Evolutionary conservation across 2,329 filamentous ascomycete species (phyloP).

Genomic region (Fusarium hostae): DNA sequence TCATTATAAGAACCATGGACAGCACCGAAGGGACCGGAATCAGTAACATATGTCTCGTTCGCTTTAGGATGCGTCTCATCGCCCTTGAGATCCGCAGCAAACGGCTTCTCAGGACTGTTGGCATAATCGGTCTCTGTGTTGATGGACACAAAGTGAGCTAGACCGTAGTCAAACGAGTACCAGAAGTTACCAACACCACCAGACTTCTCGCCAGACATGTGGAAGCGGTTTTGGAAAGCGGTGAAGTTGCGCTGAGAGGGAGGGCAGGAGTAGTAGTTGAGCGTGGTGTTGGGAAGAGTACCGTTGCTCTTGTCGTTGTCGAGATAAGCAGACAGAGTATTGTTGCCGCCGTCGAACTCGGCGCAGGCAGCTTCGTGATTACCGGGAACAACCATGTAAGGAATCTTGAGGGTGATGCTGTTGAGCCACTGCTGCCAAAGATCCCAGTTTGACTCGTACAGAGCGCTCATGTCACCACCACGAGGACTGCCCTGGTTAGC

Average conservation of each 20-base stretch:
- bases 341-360: not conserved
- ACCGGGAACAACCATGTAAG: not conserved
- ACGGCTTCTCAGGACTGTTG: not conserved
- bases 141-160: conserved; percentile 1
- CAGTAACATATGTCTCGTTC: not conserved
- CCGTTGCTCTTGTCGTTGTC: not conserved
- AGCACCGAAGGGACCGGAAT: not conserved
- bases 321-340: not conserved
- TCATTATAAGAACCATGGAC: not conserved
- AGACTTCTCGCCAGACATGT: not conserved
- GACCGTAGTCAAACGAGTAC: not conserved
- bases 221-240: conserved; percentile 5
- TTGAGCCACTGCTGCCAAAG: conserved; percentile 20
- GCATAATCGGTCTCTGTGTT: conserved; percentile 9
- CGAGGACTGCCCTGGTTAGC: conserved; percentile 2
- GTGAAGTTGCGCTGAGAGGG: conserved; percentile 10
- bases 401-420: not conserved
- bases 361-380: not conserved
- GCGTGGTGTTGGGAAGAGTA: not conserved
- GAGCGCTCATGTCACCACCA: not conserved
- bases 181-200: not conserved
- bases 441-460: conserved; percentile 16
- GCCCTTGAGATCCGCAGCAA: not conserved
- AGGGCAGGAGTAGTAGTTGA: conserved; percentile 4
- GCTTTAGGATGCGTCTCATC: not conserved